Percentiles rank a stretch among this genome's conserved stretches.
These are phyloP conservation scores for Dillenia turbinata DNA, from an alignment of 164 flowering plant genomes.

Conservation along the genomic window DNA sequence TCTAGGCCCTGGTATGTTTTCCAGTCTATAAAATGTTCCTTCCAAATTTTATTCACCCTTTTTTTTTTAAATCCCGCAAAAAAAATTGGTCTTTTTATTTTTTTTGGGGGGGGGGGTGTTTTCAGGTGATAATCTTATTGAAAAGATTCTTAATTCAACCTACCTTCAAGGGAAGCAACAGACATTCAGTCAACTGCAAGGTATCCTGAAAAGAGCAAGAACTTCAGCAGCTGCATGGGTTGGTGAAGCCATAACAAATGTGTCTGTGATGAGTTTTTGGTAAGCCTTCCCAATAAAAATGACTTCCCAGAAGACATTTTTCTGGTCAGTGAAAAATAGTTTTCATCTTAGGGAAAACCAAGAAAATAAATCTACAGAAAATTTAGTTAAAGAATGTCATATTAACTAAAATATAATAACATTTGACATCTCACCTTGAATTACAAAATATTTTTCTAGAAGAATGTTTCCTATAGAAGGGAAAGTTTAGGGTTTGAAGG, in stretches of 20 bases:
- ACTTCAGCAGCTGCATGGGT: conserved; percentile 40
- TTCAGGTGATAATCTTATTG: conserved; percentile 33
- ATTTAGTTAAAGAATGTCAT: no score
- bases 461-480: no score
- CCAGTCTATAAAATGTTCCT: background rate
- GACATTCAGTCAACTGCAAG: conserved; percentile 22
- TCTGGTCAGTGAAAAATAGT: no score
- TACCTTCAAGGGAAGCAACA: conserved; percentile 24
- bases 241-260: conserved; percentile 38
- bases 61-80: background rate
- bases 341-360: no score
- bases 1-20: conserved; percentile 37
- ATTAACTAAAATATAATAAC: no score
- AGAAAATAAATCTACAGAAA: no score
- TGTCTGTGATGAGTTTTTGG: conserved; percentile 47
- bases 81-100: background rate
- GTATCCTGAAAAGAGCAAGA: conserved; percentile 15
- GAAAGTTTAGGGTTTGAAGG: no score
- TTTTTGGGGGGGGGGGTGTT: no score
- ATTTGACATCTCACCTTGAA: no score
- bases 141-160: conserved; percentile 32
- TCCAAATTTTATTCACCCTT: background rate
- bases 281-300: background rate
- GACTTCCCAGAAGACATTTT: no score
- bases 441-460: no score